Evolutionary conservation across 257 asterid genomes (phyloP).

Genomic region (Solanum pinnatisectum): DNA sequence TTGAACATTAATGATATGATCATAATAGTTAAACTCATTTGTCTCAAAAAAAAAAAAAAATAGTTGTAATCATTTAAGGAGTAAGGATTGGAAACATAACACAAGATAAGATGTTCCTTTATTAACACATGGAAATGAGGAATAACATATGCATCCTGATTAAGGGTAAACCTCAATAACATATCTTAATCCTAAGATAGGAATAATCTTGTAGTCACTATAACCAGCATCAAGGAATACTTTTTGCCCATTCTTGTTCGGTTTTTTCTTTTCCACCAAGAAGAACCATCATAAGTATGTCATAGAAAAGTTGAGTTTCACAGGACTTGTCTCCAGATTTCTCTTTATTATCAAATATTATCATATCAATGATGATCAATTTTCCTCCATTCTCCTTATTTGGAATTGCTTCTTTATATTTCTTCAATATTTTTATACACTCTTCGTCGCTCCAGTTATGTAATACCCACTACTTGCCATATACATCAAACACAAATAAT

Average conservation of each 20-base stretch:
- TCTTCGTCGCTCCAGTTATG: slow-evolving; percentile 1
- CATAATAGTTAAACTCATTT: too few species aligned
- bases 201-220: not conserved
- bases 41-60: too few species aligned
- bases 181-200: not conserved
- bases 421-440: not conserved
- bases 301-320: not conserved
- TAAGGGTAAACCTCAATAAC: slow-evolving; percentile 8
- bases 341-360: too few species aligned
- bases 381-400: slow-evolving; percentile 5
- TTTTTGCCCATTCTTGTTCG: not conserved
- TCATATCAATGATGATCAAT: not conserved
- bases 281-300: not conserved
- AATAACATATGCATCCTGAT: not conserved
- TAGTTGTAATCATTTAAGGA: too few species aligned
- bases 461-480: not conserved
- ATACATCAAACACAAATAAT: too few species aligned
- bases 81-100: too few species aligned
- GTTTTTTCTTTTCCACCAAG: not conserved
- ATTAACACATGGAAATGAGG: too few species aligned
- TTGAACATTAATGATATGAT: too few species aligned
- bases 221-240: not conserved
- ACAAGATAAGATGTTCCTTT: too few species aligned
- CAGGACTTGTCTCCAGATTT: not conserved
- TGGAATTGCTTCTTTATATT: slow-evolving; percentile 12